A percentile compares a stretch with the other conserved stretches of the same genome.
Evolutionary conservation across 2,329 filamentous ascomycete genomes (phyloP).

Genomic region (Colletotrichum sp.): DNA sequence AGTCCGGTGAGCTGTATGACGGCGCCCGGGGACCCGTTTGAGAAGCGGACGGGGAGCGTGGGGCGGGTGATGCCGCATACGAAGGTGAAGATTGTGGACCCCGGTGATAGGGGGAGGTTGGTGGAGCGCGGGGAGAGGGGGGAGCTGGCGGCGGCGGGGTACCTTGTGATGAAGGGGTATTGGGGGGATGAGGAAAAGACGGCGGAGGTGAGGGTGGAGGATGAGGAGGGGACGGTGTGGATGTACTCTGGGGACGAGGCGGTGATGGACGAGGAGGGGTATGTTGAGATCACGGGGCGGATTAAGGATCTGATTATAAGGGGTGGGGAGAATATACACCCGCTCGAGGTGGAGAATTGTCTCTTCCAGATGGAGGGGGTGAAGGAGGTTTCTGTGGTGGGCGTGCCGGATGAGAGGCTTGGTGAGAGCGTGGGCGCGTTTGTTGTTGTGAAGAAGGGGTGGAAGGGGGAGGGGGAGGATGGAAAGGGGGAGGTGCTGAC

Average conservation of each 20-base stretch:
- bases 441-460: slow-evolving; percentile 54
- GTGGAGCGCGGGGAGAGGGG: slow-evolving; percentile 72
- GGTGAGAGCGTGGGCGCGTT: slow-evolving; percentile 91
- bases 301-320: slow-evolving; percentile 97
- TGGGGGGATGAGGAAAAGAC: slow-evolving; percentile 78
- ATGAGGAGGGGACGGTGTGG: slow-evolving; percentile 67
- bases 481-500: slow-evolving; percentile 42
- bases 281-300: slow-evolving; percentile 85
- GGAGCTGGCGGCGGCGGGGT: slow-evolving; percentile 84
- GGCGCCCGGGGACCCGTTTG: slow-evolving; percentile 73
- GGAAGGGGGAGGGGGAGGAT: slow-evolving; percentile 25
- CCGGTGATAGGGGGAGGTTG: slow-evolving; percentile 60
- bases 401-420: slow-evolving; percentile 79
- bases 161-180: slow-evolving; percentile 90
- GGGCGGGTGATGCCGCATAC: slow-evolving; percentile 88
- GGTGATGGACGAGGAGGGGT: slow-evolving; percentile 80
- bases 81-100: slow-evolving; percentile 74
- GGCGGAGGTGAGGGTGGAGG: slow-evolving; percentile 62
- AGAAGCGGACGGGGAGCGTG: slow-evolving; percentile 76
- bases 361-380: slow-evolving; percentile 76
- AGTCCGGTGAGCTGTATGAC: slow-evolving; percentile 83
- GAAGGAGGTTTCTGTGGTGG: slow-evolving; percentile 81
- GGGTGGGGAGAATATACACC: slow-evolving; percentile 95
- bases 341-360: slow-evolving; percentile 89
- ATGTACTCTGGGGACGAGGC: slow-evolving; percentile 96